Evolutionary conservation across 441 rosid genomes (phyloP).

Genomic region (Populus hybrid): DNA sequence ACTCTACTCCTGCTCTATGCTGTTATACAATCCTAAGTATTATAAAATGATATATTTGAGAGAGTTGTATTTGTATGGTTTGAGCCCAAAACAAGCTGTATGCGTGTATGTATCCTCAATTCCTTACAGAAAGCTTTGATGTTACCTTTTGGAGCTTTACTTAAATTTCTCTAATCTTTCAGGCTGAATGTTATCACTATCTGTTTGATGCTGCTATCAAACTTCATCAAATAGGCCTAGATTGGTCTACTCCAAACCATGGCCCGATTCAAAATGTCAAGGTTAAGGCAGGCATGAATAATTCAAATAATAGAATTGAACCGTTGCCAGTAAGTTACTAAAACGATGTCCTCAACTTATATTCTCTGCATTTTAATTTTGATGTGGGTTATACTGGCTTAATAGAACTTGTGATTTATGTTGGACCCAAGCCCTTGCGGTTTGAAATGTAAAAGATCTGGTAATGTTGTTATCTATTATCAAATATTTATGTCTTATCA

Average conservation of each 20-base stretch:
- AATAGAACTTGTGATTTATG: not conserved
- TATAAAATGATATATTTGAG: not conserved
- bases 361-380: not conserved
- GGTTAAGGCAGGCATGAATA: constrained; percentile 36
- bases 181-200: constrained; percentile 96
- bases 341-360: not conserved
- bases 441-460: not conserved
- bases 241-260: constrained; percentile 74
- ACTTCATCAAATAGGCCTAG: constrained; percentile 83
- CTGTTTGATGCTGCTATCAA: constrained; percentile 95
- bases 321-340: constrained; percentile 43
- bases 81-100: not conserved
- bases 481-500: not conserved
- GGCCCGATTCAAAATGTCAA: constrained; percentile 50
- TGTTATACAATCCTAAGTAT: not conserved
- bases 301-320: constrained; percentile 41
- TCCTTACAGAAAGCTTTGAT: not conserved
- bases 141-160: not conserved
- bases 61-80: not conserved
- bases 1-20: not conserved
- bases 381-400: not conserved
- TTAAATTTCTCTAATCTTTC: constrained; percentile 26
- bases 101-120: not conserved
- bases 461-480: not conserved
- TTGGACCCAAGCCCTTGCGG: not conserved